Evolutionary conservation across 2,329 filamentous ascomycete species (phyloP), one percentile per base, ranked within the genome.

Genomic region (Elsinoe arachidis): DNA sequence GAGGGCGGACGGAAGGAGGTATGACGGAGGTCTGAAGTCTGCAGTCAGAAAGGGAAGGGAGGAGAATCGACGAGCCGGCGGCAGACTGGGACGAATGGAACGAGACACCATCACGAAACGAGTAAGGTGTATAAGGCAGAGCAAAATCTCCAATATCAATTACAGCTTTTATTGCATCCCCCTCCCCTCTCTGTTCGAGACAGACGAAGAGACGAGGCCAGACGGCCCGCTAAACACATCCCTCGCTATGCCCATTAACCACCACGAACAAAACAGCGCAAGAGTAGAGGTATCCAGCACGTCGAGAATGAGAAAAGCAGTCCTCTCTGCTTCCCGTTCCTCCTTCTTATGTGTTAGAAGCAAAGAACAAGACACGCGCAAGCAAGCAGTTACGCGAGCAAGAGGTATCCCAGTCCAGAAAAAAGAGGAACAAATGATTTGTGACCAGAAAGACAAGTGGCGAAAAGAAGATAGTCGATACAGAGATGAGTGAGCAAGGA

Each of bases 401-500:
- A 41, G 51, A 54, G 51, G 51, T 55, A 55, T 55, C 53, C 38
- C 21, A 15, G n/a, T 30, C 15, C 12, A 35, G 23, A 35, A 37
- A 33, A 43, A 30, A 17, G 17, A 9, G n/a, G 26, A 54, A 19
- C n/a, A 37, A 39, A 7, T 30, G 26, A 30, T 30, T 30, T 30
- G n/a, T 54, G n/a, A 15, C 17, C 17, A 54, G 15, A n/a, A 54
- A 38, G 34, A 54, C 30, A 38, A 54, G 39, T 19, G 39, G 15
- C 33, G 54, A 56, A 56, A 49, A 30, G 54, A 56, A 56, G 54
- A 44, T 34, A 46, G 39, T 55, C 17, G 21, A 46, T 55, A 56
- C 41, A 55, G 35, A 39, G 33, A 35, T 15, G 26, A 52, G 19
- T 30, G 30, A 17, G 21, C 19, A 30, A 30, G 26, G 10, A 15